These are phyloP conservation scores for Tylopilus rubrobrunneus DNA, from an alignment of 768 basidiomycete species.

Conservation along the genomic window DNA sequence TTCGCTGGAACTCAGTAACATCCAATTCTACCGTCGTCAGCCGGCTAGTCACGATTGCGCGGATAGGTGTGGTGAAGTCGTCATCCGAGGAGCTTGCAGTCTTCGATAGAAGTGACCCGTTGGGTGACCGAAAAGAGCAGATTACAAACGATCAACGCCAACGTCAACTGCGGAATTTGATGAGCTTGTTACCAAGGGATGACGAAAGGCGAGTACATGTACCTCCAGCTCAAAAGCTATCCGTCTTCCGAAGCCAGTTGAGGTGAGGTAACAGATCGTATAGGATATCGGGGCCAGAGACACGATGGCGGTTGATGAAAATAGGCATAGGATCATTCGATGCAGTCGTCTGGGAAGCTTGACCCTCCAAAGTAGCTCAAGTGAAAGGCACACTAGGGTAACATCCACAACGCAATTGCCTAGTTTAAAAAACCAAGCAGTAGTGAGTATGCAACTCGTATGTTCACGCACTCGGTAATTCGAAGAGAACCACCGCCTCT, in stretches of 20 bases:
- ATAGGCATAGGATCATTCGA: slow-evolving; percentile 15
- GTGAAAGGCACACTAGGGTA: not conserved
- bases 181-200: not conserved
- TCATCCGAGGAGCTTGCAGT: not conserved
- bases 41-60: not conserved
- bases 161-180: not conserved
- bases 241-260: not conserved
- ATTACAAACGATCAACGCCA: slow-evolving; percentile 11
- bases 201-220: not conserved
- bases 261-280: not conserved
- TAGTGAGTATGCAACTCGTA: not conserved
- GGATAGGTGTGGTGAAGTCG: not conserved
- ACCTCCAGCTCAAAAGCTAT: not conserved
- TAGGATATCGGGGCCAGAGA: slow-evolving; percentile 1
- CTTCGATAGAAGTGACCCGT: not conserved
- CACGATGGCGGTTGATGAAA: slow-evolving; percentile 10
- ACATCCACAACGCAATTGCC: slow-evolving; percentile 6
- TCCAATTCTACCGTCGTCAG: not conserved
- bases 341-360: slow-evolving; percentile 14
- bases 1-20: not conserved
- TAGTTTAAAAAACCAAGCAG: not conserved
- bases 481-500: not conserved
- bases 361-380: slow-evolving; percentile 16
- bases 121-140: slow-evolving; percentile 7
- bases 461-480: slow-evolving; percentile 2